Base-by-base conservation (phyloP, 495 filamentous ascomycete genomes). In the Xylaria grammica region DNA sequence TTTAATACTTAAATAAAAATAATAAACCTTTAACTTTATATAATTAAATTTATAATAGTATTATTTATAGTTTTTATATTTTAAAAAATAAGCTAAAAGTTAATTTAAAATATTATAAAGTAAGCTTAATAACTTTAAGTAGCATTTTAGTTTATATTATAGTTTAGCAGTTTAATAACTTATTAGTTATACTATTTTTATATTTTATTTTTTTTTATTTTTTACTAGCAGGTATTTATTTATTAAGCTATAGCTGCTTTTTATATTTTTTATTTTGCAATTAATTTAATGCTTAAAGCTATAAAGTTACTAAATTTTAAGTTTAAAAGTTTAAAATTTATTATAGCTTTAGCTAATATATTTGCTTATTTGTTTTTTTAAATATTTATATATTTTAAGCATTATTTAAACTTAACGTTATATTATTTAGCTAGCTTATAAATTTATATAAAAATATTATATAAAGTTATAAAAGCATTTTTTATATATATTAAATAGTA, bases 41-140 rank as follows among this genome's bases (percentile, higher is more conserved):
- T 50, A 50, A 22, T 50, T 50, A 50, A 50, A 50, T 29, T 50
- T 50, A 3, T 26, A 22, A 50, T 50, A 50, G 15, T 50, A 50
- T 29, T 50, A 50, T 2, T 50, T 50, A 26, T 9, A 50, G 19
- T 24, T 50, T 50, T 26, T 26, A 50, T 50, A 17, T 7, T 24
- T 50, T 24, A 50, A 50, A 24, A 50, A 26, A 17, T 15, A 50
- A 26, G 46, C 46, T 22, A 50, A 26, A 17, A 22, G 24, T 50
- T 50, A 22, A 26, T 50, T 50, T 24, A 50, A 50, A 2, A 50
- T 24, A 5, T 24, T 22, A 4, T 50, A 50, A 24, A 50, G n/a
- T 15, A 50, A 2, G 3, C n/a, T 24, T 24, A 50, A 17, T 29
- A 29, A 8, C 24, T 22, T 50, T 24, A 50, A 26, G 19, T 29